Conservation (phyloP, 352 stramenopile species). For the Phytophthora nicotianae region DNA sequence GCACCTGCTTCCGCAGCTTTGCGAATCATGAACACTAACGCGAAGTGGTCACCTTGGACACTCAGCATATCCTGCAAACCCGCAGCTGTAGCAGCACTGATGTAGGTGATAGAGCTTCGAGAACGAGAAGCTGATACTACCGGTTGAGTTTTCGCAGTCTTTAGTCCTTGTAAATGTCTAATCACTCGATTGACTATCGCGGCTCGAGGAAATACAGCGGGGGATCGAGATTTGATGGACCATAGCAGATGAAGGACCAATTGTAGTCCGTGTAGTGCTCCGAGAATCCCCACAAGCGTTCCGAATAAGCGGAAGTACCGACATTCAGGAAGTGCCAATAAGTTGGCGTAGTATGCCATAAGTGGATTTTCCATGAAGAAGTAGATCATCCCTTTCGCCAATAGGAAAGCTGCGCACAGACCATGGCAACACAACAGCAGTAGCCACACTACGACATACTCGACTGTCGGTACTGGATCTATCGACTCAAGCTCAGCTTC, state of each 20-base stretch:
- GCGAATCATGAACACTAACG: constrained; percentile 17
- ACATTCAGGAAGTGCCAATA: constrained; percentile 30
- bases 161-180: constrained; percentile 1
- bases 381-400: constrained; percentile 30
- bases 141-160: constrained; percentile 2
- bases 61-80: constrained; percentile 15
- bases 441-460: constrained; percentile 22
- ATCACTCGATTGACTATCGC: constrained; percentile 12
- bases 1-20: constrained; percentile 18
- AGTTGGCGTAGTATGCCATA: constrained; percentile 53
- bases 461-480: constrained; percentile 5
- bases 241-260: constrained; percentile 20
- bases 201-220: constrained; percentile 22
- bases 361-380: constrained; percentile 45
- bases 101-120: constrained; percentile 5
- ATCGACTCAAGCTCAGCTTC: neutral
- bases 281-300: constrained; percentile 28
- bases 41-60: constrained; percentile 31
- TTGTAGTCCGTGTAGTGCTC: constrained; percentile 16
- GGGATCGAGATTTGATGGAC: constrained; percentile 13
- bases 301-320: constrained; percentile 38
- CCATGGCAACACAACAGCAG: constrained; percentile 26
- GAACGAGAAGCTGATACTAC: neutral
- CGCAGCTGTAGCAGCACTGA: constrained; percentile 8
- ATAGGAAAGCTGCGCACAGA: constrained; percentile 24